phyloP scores from a whole-genome alignment of 805 yeast genomes.

The Cyberlindnera mrakii region DNA sequence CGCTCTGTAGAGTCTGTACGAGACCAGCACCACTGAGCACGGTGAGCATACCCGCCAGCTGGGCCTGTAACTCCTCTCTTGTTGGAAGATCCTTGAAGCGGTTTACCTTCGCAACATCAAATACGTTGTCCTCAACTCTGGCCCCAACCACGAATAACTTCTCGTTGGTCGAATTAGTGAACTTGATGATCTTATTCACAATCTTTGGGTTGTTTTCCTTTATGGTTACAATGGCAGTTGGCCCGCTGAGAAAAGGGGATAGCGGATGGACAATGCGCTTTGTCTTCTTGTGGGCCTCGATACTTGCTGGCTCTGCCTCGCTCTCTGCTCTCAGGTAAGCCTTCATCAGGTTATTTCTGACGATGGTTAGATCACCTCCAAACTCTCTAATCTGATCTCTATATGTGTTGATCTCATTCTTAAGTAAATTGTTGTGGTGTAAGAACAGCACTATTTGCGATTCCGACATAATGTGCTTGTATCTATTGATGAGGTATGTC shows the following conservation, averaged over 20 bases:
- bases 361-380: conserved; percentile 66
- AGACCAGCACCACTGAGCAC: conserved; percentile 85
- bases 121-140: conserved; percentile 56
- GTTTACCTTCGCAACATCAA: conserved; percentile 46
- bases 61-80: conserved; percentile 65
- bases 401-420: conserved; percentile 58
- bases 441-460: conserved; percentile 69
- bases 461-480: conserved; percentile 61
- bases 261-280: conserved; percentile 58
- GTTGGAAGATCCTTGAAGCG: conserved; percentile 70
- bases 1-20: conserved; percentile 69
- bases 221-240: conserved; percentile 74
- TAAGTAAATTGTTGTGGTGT: conserved; percentile 78
- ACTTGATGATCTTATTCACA: conserved; percentile 56
- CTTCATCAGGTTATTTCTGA: conserved; percentile 64
- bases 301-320: conserved; percentile 69
- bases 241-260: conserved; percentile 67
- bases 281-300: conserved; percentile 39
- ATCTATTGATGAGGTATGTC: conserved; percentile 77
- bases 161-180: conserved; percentile 60
- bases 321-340: conserved; percentile 70
- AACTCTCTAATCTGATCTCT: conserved; percentile 54
- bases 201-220: conserved; percentile 63
- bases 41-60: conserved; percentile 80
- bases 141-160: conserved; percentile 83